Conservation (phyloP, 306 rosid species). For the Hippophae gyantsensis region DNA sequence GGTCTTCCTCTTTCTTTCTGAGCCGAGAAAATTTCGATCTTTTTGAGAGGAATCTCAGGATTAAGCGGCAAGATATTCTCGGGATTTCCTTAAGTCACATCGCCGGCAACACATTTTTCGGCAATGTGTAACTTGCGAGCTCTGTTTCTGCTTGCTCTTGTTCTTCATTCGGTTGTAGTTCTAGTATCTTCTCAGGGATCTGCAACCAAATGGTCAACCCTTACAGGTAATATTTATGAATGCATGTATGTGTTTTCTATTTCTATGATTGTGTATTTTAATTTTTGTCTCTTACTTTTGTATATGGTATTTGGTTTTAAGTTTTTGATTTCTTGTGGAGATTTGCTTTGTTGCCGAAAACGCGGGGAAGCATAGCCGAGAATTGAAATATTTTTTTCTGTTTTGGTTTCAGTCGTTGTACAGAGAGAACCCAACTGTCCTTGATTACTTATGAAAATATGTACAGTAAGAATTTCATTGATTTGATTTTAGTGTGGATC, state of each 20-base stretch:
- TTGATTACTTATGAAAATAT: no score
- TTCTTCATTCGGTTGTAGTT: constrained; percentile 31
- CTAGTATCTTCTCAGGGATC: constrained; percentile 70
- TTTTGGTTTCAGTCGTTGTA: no score
- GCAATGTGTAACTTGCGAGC: constrained; percentile 63
- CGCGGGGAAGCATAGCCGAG: no score
- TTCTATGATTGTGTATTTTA: constrained; percentile 4
- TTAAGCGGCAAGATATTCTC: constrained; percentile 9
- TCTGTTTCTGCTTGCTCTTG: constrained; percentile 24
- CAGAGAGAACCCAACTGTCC: no score
- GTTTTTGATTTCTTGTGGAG: neutral
- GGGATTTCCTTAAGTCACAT: constrained; percentile 7
- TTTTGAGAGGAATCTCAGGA: constrained; percentile 13
- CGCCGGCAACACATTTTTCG: constrained; percentile 20
- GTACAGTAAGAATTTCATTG: no score
- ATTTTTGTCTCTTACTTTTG: neutral
- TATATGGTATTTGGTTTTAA: neutral
- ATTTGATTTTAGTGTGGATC: no score
- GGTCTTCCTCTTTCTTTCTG: no score
- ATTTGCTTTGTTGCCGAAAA: no score
- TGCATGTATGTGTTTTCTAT: neutral
- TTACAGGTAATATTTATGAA: constrained; percentile 30
- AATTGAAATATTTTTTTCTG: no score
- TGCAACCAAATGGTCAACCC: constrained; percentile 47
- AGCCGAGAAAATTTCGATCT: constrained; percentile 13